Conservation (phyloP, 1,139 yeast species). For the Candida albicans region DNA sequence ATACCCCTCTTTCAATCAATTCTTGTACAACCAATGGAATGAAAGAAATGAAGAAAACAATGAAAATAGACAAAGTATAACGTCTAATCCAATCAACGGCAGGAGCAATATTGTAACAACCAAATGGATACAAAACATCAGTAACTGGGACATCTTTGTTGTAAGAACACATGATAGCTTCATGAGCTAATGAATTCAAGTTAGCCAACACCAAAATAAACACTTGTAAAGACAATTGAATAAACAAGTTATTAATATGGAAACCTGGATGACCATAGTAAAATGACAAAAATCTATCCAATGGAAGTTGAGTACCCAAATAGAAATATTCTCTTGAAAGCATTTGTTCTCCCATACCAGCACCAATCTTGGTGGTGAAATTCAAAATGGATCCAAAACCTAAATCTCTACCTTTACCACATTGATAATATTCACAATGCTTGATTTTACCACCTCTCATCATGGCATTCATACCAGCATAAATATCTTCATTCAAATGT, state of each 20-base stretch:
- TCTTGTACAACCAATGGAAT: slow-evolving; percentile 96
- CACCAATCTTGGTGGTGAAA: slow-evolving; percentile 56
- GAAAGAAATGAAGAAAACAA: slow-evolving; percentile 96
- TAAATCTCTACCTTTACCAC: slow-evolving; percentile 58
- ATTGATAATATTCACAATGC: slow-evolving; percentile 57
- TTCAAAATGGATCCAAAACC: slow-evolving; percentile 55
- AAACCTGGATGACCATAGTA: slow-evolving; percentile 77
- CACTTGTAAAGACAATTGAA: slow-evolving; percentile 89
- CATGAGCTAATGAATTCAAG: slow-evolving; percentile 89
- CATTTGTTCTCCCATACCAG: slow-evolving; percentile 62
- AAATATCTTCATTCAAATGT: slow-evolving; percentile 56
- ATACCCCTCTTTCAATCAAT: slow-evolving; percentile 94
- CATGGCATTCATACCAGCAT: slow-evolving; percentile 56
- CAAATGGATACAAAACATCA: slow-evolving; percentile 80
- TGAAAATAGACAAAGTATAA: slow-evolving; percentile 95
- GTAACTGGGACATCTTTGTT: slow-evolving; percentile 82
- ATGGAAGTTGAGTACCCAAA: slow-evolving; percentile 47
- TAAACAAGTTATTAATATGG: slow-evolving; percentile 95
- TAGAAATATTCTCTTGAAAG: slow-evolving; percentile 54
- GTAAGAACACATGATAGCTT: slow-evolving; percentile 82
- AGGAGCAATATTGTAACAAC: slow-evolving; percentile 91
- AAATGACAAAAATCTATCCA: slow-evolving; percentile 52
- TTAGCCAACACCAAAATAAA: slow-evolving; percentile 91
- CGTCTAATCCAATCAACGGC: slow-evolving; percentile 97
- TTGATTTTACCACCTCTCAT: slow-evolving; percentile 55